A percentile compares a stretch with the other conserved stretches of the same genome.
phyloP scores from a whole-genome alignment of 2,329 filamentous ascomycete genomes.

The Lachnellula hyalina region DNA sequence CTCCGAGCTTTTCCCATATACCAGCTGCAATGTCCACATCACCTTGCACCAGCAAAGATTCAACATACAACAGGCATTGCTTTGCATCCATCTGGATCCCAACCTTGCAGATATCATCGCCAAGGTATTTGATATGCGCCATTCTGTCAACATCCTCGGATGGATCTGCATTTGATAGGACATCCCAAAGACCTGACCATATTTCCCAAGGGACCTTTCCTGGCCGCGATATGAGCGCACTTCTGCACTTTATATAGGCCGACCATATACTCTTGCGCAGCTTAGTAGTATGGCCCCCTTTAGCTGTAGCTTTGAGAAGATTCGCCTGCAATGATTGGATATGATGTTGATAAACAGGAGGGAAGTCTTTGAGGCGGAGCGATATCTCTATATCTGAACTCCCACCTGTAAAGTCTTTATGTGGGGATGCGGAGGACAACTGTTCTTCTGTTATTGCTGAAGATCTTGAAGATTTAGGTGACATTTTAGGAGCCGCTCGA shows the following conservation, averaged over 20 bases:
- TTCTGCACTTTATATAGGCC: constrained; percentile 45
- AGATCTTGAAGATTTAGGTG: background rate
- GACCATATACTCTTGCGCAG: constrained; percentile 38
- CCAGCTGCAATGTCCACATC: constrained; percentile 38
- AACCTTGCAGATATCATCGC: constrained; percentile 59
- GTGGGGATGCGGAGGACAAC: background rate
- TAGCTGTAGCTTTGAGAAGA: background rate
- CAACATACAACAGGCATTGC: constrained; percentile 62
- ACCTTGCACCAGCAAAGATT: constrained; percentile 61
- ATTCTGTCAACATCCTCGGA: constrained; percentile 50
- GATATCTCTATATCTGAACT: background rate
- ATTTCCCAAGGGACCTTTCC: constrained; percentile 52
- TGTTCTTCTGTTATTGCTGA: background rate
- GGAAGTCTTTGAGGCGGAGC: constrained; percentile 29
- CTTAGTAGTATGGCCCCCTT: constrained; percentile 11
- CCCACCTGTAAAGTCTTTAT: background rate
- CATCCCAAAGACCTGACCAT: constrained; percentile 63
- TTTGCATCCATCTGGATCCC: constrained; percentile 48
- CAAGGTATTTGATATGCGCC: constrained; percentile 55
- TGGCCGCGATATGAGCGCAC: constrained; percentile 41
- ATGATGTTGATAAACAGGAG: background rate
- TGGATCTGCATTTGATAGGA: constrained; percentile 44
- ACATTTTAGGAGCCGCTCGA: background rate
- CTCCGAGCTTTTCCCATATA: constrained; percentile 33
- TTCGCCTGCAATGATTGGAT: background rate